Percentiles rank a stretch among this genome's conserved stretches.
These are phyloP conservation scores for Blastomyces gilchristii DNA, from an alignment of 2,329 filamentous ascomycete species.

Conservation along the genomic window DNA sequence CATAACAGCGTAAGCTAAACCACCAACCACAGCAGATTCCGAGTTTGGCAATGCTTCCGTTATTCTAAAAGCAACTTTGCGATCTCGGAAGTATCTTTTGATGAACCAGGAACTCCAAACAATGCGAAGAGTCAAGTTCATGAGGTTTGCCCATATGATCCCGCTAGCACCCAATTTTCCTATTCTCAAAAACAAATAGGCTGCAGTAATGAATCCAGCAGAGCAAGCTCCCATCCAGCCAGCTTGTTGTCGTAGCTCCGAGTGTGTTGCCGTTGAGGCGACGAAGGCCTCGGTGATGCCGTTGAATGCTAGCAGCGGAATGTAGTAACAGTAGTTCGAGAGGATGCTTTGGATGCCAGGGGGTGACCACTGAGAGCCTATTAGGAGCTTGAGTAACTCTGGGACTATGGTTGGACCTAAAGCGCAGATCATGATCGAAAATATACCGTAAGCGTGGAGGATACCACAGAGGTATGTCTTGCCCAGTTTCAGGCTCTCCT, in stretches of 20 bases:
- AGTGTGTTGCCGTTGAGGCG: constrained; percentile 66
- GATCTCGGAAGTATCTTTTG: constrained; percentile 46
- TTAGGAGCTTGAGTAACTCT: constrained; percentile 61
- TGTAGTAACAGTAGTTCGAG: constrained; percentile 78
- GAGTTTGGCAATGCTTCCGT: constrained; percentile 37
- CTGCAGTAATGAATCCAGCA: constrained; percentile 59
- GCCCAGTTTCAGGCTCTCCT: constrained; percentile 19
- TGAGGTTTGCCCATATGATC: constrained; percentile 72
- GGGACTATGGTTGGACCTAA: constrained; percentile 69
- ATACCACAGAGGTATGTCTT: constrained; percentile 39
- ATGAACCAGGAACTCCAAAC: constrained; percentile 72
- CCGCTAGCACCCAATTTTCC: constrained; percentile 64
- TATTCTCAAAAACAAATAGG: constrained; percentile 63
- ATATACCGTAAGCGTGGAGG: constrained; percentile 61
- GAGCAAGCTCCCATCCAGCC: constrained; percentile 79
- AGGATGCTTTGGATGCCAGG: constrained; percentile 65
- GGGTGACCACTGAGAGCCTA: constrained; percentile 64
- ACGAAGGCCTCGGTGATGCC: constrained; percentile 90
- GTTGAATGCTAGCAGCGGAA: constrained; percentile 84
- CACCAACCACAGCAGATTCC: constrained; percentile 36
- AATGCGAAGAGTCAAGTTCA: constrained; percentile 84
- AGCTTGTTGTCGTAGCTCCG: constrained; percentile 66
- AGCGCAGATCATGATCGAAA: constrained; percentile 58
- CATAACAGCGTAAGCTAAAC: constrained; percentile 38
- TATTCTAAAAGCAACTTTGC: constrained; percentile 35